A percentile compares a stretch with the other conserved stretches of the same genome.
phyloP scores from a whole-genome alignment of 345 rosid genomes.

The Populus tremula region DNA sequence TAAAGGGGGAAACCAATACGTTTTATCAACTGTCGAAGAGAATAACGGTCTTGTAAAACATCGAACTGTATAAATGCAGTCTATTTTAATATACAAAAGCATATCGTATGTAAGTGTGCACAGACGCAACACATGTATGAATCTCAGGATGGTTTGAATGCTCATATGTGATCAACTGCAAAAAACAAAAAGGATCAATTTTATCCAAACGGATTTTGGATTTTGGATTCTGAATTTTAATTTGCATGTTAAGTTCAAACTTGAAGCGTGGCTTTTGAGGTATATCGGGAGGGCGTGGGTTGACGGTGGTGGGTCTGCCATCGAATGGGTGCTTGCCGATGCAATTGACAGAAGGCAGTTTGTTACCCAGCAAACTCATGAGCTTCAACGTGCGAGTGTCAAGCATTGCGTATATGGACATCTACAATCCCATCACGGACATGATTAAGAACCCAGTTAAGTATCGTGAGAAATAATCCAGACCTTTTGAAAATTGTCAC shows the following conservation, averaged over 20 bases:
- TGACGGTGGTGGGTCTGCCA: slow-evolving; percentile 31
- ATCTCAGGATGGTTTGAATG: background rate
- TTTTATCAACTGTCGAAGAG: background rate
- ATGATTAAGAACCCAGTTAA: background rate
- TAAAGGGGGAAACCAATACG: background rate
- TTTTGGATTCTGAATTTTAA: too few relatives aligned
- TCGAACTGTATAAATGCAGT: background rate
- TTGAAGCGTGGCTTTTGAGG: background rate
- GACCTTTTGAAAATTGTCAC: too few relatives aligned
- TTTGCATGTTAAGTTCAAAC: too few relatives aligned
- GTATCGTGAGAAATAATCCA: background rate
- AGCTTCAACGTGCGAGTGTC: background rate
- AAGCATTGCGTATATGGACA: background rate
- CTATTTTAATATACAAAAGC: background rate
- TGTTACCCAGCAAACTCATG: background rate
- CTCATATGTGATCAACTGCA: slow-evolving; percentile 8
- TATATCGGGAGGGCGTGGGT: slow-evolving; percentile 24
- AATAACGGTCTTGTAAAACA: background rate
- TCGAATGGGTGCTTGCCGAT: slow-evolving; percentile 40
- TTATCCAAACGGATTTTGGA: too few relatives aligned
- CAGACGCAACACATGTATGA: background rate
- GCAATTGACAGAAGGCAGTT: slow-evolving; percentile 17
- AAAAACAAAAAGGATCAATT: too few relatives aligned
- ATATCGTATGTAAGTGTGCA: background rate
- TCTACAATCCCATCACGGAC: background rate